Evolutionary conservation across 2,329 filamentous ascomycete genomes (phyloP), one percentile per base, ranked within the genome.

Genomic region (Dothideomycetes sp.): DNA sequence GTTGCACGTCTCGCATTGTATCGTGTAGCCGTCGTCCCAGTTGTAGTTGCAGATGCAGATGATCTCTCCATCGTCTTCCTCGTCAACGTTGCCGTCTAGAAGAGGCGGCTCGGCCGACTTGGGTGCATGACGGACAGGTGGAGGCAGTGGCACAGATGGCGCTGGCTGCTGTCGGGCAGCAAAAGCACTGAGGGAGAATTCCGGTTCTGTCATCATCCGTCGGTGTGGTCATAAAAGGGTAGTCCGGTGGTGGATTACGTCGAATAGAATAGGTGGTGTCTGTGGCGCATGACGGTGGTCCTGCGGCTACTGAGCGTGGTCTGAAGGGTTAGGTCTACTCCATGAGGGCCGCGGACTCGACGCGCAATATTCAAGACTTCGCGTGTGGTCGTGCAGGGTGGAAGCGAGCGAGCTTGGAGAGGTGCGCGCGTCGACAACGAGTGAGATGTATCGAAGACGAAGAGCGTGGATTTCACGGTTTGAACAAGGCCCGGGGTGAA

Each of bases 11-110:
- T 96, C 91, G 71, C 91, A 98, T 63, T 88, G 86, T 46, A 98
- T 93, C 44, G 91, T 98, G 63, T 85, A 89, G 63, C 91, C 91
- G 69, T 98, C 91, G 70, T 98, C 91, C 68, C 94, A 87, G 60
- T 78, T 69, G 63, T 83, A 95, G 60, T 79, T 79, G 66, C 91
- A 98, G 53, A 96, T 94, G 74, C 91, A 98, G 71, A 93, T 94
- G 68, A 96, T 95, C 44, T 85, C 93, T 62, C 93, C 94, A 14
- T 82, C 82, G 62, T 89, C 83, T 63, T 88, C 83, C 47, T 80
- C 77, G 31, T 33, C 31, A 5, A 42, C 31, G 10, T 30, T 35
- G 15, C 36, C 40, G 24, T 41, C 40, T 12, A 34, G 31, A 8
- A 5, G 7, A 14, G n/a, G 16, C 7, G 31, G 31, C 5, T 33